These are phyloP conservation scores for Raphanus raphanistrum DNA, from an alignment of 345 rosid genomes.

Conservation along the genomic window DNA sequence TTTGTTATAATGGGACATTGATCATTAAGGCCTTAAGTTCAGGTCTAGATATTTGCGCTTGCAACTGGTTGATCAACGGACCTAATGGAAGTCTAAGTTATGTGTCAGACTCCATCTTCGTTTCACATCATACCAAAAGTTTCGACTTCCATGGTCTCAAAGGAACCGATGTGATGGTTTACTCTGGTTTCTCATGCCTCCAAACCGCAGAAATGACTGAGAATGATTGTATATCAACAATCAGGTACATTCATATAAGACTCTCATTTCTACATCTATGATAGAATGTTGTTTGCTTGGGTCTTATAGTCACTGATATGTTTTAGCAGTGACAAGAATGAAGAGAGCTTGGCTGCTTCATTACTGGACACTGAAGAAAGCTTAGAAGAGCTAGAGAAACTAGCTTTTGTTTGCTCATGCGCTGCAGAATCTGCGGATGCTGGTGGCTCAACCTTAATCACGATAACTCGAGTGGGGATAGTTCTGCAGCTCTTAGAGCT, in stretches of 20 bases:
- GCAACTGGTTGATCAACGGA: conserved; percentile 65
- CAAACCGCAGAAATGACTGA: conserved; percentile 5
- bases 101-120: conserved; percentile 59
- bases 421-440: conserved; percentile 58
- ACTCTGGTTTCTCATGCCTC: conserved; percentile 57
- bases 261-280: neutral
- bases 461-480: conserved; percentile 56
- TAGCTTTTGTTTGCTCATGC: conserved; percentile 68
- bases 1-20: conserved; percentile 73
- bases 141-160: conserved; percentile 56
- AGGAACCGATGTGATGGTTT: conserved; percentile 58
- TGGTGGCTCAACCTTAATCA: conserved; percentile 78
- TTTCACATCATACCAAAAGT: conserved; percentile 55
- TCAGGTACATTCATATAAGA: conserved; percentile 32
- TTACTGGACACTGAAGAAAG: conserved; percentile 46
- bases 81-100: conserved; percentile 55
- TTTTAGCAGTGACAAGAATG: conserved; percentile 32
- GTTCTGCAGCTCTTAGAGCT: conserved; percentile 68
- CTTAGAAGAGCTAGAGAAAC: conserved; percentile 63
- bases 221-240: conserved; percentile 36
- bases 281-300: neutral
- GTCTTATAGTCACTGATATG: neutral
- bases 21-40: conserved; percentile 74
- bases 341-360: conserved; percentile 43
- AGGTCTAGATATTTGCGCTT: conserved; percentile 81